Percentiles rank a stretch among this genome's conserved stretches.
Conservation (phyloP, 2,329 filamentous ascomycete genomes). For the Exophiala viscosa region DNA sequence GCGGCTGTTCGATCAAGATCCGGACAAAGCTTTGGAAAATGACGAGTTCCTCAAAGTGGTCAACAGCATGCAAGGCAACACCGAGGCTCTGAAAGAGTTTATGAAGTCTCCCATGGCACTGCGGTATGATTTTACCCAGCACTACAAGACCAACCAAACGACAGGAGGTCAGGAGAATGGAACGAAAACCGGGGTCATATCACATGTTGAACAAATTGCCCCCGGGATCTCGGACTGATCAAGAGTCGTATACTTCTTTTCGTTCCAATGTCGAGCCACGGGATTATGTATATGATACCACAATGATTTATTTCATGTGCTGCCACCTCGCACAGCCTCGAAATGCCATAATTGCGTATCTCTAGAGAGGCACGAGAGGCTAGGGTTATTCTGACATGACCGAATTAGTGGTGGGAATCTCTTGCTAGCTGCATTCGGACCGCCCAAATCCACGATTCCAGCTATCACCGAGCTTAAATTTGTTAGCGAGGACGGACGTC, state of each 20-base stretch:
- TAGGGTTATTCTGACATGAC: no score
- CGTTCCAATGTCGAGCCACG: background rate
- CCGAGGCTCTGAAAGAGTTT: slow-evolving; percentile 24
- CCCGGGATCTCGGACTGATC: slow-evolving; percentile 2
- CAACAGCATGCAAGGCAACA: slow-evolving; percentile 33
- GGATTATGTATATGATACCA: background rate
- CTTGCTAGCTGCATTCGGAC: no score
- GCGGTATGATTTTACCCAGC: slow-evolving; percentile 24
- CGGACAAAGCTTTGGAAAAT: slow-evolving; percentile 35
- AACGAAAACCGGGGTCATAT: slow-evolving; percentile 4
- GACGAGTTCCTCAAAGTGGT: slow-evolving; percentile 38
- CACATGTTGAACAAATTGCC: slow-evolving; percentile 12
- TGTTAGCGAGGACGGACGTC: no score
- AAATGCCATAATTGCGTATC: background rate
- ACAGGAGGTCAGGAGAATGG: background rate
- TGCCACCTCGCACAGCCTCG: background rate
- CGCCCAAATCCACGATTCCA: no score
- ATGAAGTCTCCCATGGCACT: slow-evolving; percentile 16
- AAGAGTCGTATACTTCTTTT: background rate
- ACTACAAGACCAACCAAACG: slow-evolving; percentile 12
- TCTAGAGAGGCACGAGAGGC: no score
- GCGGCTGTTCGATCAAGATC: slow-evolving; percentile 35
- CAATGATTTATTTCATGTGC: no score
- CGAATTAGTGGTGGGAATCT: no score
- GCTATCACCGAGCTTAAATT: no score